Base-by-base conservation (phyloP, 2,329 filamentous ascomycete species). In the Fusarium zealandicum region DNA sequence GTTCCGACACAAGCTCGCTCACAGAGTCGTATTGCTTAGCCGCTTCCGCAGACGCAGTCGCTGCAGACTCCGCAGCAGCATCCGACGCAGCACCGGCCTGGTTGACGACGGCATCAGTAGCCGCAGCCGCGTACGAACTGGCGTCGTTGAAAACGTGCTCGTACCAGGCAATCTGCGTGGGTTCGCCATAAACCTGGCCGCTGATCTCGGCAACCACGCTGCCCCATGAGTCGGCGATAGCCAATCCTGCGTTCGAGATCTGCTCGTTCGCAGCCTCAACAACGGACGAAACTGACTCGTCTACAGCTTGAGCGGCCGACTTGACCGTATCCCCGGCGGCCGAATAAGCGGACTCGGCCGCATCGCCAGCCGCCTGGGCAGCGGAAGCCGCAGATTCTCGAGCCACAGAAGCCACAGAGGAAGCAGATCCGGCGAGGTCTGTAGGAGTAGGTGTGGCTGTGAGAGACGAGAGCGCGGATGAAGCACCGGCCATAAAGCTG, bases 401-500 rank as follows among this genome's bases (percentile, higher is more conserved):
- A 2, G 78, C 80, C 1, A 78, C 77, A 3, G 81, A 82, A 6
- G 76, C 80, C 5, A 80, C 73, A 1, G 80, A 82, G 2, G 79
- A 81, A 0, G 77, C 76, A 13, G 79, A 77, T 18, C 76, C 80
- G 2, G 73, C 75, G 5, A 74, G 58, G n/a, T 82, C 66, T 42
- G 85, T 87, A 7, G 85, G 81, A 0, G 83, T 87, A 13, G 86
- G 83, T 10, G 84, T 83, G 6, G 85, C 85, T 1, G 80, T 83
- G 32, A 81, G 55, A 2, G 78, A 79, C 49, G 84, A 87, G 33
- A 91, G 78, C 16, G 87, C 90, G 30, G 82, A 85, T 9, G 89
- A 91, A 7, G 90, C 90, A 5, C 87, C 86, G 11, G 80, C 80
- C 2, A 95, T 61, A 67, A 95, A 93, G 42, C 88, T 87, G 5